These are phyloP conservation scores for Ganoderma lucidum DNA, from an alignment of 1,284 basidiomycete species.

Conservation along the genomic window DNA sequence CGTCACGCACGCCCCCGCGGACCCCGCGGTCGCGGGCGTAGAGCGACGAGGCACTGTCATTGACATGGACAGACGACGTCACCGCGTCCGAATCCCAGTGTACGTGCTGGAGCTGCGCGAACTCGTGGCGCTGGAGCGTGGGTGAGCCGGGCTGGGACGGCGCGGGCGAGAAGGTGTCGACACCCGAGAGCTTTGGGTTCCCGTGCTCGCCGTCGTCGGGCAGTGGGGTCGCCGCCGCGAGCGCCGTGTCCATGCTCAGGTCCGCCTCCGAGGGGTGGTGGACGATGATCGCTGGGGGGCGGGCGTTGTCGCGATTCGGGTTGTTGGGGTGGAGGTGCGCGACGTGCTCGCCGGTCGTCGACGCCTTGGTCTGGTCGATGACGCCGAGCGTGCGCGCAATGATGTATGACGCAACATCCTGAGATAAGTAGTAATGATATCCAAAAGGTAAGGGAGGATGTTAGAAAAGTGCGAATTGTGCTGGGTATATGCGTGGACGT, in stretches of 20 bases:
- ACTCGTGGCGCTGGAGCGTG: constrained; percentile 48
- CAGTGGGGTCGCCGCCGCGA: constrained; percentile 30
- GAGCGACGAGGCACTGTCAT: constrained; percentile 7
- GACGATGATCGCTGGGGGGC: constrained; percentile 37
- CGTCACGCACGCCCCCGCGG: constrained; percentile 5
- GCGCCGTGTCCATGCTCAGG: constrained; percentile 13
- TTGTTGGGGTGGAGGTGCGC: background rate
- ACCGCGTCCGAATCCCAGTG: constrained; percentile 21
- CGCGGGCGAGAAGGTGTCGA: constrained; percentile 75
- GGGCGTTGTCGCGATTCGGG: background rate
- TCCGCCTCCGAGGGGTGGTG: constrained; percentile 16
- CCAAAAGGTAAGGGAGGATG: background rate
- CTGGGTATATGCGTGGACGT: constrained; percentile 11
- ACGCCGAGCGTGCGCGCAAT: constrained; percentile 84
- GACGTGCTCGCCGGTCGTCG: constrained; percentile 52
- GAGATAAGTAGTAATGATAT: background rate
- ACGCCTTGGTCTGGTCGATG: constrained; percentile 73
- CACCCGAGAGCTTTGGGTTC: constrained; percentile 68
- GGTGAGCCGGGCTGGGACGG: constrained; percentile 72
- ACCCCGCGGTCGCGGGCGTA: constrained; percentile 14
- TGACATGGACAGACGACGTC: constrained; percentile 3
- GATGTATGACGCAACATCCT: constrained; percentile 84
- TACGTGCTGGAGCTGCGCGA: constrained; percentile 32
- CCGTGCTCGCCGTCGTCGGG: constrained; percentile 56
- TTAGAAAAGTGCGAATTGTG: background rate